Base-by-base conservation (phyloP, 352 stramenopile genomes). In the Phytophthora megakarya region DNA sequence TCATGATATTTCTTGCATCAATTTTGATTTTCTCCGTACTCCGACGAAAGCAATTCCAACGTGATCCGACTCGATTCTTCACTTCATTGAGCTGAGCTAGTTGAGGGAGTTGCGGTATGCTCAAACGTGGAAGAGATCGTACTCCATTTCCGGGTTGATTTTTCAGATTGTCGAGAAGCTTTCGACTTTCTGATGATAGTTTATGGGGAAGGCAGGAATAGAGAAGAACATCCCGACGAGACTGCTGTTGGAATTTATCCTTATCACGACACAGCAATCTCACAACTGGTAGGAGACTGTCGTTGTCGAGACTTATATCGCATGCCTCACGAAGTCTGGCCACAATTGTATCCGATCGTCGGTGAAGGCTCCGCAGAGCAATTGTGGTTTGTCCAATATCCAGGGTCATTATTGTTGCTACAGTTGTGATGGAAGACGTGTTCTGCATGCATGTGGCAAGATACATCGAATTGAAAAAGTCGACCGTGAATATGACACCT, bases 391-490 rank as follows among this genome's bases (percentile, higher is more conserved):
- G 57, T 3, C 49, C 38, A 15, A 69, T 42, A 23, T 80, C 72
- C 1, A 80, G 22, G 2, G 37, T n/a, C 47, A 79, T 71, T 23
- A 80, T 57, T n/a, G 46, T 44, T 2, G 64, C 23, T n/a, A 63
- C 67, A 3, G 65, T 81, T 8, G 39, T 57, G 25, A 74, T 48
- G 3, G 73, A 79, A 0, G 58, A 71, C 1, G 74, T 60, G 51
- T 67, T 75, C 30, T 84, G 76, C 67, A 82, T 72, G 47, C 72
- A 80, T 7, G 51, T 77, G 16, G 69, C 49, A 1, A 80, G 61
- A 25, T 73, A 86, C 32, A 83, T 60, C 11, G 74, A 67, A 39
- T 73, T 78, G 59, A 79, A 82, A 39, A 79, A 70, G 16, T 81
- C 64, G 19, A 81, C 53, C 10, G 59, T 78, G 53, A 82, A 79